Evolutionary conservation across 768 basidiomycete genomes (phyloP), one percentile per base, ranked within the genome.

Genomic region (Russula ochroleuca): DNA sequence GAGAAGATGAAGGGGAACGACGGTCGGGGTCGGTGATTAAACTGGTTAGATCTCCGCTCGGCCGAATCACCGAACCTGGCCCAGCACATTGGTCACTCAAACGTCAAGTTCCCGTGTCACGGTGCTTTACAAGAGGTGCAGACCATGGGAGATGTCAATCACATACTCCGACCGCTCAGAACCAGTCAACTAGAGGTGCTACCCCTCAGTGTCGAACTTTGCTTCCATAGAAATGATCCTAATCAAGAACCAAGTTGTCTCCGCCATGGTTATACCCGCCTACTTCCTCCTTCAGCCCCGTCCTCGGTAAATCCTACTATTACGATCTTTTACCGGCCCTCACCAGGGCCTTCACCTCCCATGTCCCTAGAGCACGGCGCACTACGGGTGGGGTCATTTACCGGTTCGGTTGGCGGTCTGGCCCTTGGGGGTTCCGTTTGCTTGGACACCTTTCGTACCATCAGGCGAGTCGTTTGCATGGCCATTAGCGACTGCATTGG

Each of bases 371-470:
- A 40, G 10, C 23, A 33, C 15, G 38, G 25, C 23, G 49, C 47
- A 9, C 28, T 2, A 50, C 28, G 23, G 17, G 40, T 48, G 23
- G 48, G 31, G 19, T 60, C 33, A 68, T 56, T 54, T 66, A n/a
- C 55, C 21, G 21, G 9, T 48, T 25, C 35, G 59, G 54, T 10
- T 23, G 33, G 61, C 56, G 53, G 0, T 13, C 33, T 56, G 59
- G 35, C 33, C 54, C 25, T 56, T 65, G 14, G 59, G 23, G n/a
- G 13, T 35, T n/a, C 58, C 58, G 23, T 59, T 64, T 15, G 35
- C 43, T 10, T 59, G 52, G 14, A 7, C n/a, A 47, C 41, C 49
- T 31, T 17, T 15, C 1, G 35, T 4, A 19, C 57, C 58, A 37
- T 14, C 38, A 28, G 53, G 23, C n/a, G 19, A 13, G 48, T 19